Base-by-base conservation (phyloP, 1,139 yeast species). In the Pichia sp. region DNA sequence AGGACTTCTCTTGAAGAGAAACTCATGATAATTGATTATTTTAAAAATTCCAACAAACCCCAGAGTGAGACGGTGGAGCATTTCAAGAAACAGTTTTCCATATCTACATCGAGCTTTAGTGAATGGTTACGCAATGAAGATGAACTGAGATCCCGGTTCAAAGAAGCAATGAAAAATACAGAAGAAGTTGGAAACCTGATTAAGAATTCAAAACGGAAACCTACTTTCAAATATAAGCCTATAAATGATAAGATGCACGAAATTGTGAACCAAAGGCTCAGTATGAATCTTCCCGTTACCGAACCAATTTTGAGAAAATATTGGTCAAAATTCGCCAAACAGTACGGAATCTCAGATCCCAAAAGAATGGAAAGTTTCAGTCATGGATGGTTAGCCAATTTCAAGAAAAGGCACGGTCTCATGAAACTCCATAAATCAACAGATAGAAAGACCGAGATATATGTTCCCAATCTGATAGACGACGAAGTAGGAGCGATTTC, bases 371-470 rank as follows among this genome's bases (percentile, higher is more conserved):
- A 67, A 37, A 68, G 72, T 26, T 77, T 75, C 53, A 72, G 79
- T 52, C 81, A 77, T 58, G 83, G 83, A 6, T 77, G 83, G 83
- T 60, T 77, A 39, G 66, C 75, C 27, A 81, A 75, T 53, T 77
- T 77, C 57, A 77, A 77, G 55, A 77, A 75, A 53, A 60, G 82
- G 45, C 80, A 76, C 53, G 81, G 81, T 0, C 60, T 77, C 39
- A 68, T n/a, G 23, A 16, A 16, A 16, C 23, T 16, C 23, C 23
- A 16, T 16, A 16, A 16, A 16, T 16, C 23, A 16, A 16, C 23
- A 16, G 23, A 16, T 16, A 16, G 23, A 16, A 16, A 16, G 23
- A 16, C 23, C 23, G 23, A 16, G 1, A 16, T 16, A 16, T 16
- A 16, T 16, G 23, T 16, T 16, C 23, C 23, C 23, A 16, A 16